These are phyloP conservation scores for Podaxis sp. DNA, from an alignment of 768 basidiomycete genomes.

Conservation along the genomic window DNA sequence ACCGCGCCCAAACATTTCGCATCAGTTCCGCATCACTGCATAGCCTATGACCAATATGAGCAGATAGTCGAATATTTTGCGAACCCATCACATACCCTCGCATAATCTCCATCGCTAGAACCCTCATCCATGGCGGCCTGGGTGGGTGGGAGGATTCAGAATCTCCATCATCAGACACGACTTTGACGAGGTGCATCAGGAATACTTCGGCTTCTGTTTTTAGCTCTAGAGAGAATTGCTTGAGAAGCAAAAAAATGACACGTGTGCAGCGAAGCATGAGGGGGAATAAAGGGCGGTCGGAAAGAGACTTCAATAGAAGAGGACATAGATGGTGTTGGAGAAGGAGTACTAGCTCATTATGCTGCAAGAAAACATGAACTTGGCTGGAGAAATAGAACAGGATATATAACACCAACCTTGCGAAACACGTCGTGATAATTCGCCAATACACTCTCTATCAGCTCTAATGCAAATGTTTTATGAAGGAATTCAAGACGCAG, in stretches of 20 bases:
- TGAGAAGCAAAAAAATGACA: constrained; percentile 90
- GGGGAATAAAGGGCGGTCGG: constrained; percentile 82
- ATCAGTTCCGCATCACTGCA: constrained; percentile 81
- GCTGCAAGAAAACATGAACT: constrained; percentile 40
- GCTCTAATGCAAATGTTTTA: constrained; percentile 94
- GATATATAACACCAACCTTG: constrained; percentile 46
- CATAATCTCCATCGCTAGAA: constrained; percentile 90
- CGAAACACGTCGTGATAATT: constrained; percentile 88
- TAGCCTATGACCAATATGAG: constrained; percentile 39
- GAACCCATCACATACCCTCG: constrained; percentile 55
- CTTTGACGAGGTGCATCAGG: constrained; percentile 67
- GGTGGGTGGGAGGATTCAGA: constrained; percentile 32
- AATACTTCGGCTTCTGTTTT: constrained; percentile 86
- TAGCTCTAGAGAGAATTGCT: constrained; percentile 84
- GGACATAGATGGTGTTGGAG: constrained; percentile 90
- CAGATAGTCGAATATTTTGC: background rate
- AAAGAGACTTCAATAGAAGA: constrained; percentile 80
- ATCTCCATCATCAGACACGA: constrained; percentile 53
- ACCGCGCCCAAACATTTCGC: constrained; percentile 76
- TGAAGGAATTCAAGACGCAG: constrained; percentile 80
- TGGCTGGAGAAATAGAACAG: background rate
- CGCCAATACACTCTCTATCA: constrained; percentile 94
- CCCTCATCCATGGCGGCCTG: constrained; percentile 83
- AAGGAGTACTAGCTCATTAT: constrained; percentile 80
- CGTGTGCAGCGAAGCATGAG: constrained; percentile 89